phyloP scores from a whole-genome alignment of 176 grass and related monocot genomes.

The Rhynchospora breviuscula region DNA sequence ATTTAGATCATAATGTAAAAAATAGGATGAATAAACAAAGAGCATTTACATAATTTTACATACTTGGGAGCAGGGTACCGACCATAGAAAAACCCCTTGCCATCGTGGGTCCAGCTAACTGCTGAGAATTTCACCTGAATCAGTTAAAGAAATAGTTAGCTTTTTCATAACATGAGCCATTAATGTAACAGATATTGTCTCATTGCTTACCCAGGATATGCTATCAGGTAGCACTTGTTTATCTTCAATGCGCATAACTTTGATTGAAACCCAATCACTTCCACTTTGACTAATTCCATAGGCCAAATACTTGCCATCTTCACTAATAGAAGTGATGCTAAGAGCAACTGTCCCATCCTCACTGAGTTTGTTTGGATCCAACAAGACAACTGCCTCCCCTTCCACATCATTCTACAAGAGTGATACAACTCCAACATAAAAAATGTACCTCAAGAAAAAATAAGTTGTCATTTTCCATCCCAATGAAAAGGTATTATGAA shows the following conservation, averaged over 20 bases:
- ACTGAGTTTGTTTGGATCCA: constrained; percentile 87
- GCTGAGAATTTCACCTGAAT: constrained; percentile 88
- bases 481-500: neutral
- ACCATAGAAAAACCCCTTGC: constrained; percentile 89
- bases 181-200: constrained; percentile 1
- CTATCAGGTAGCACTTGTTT: constrained; percentile 52
- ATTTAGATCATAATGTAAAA: neutral
- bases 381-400: constrained; percentile 47
- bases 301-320: constrained; percentile 88
- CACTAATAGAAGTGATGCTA: constrained; percentile 47
- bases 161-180: constrained; percentile 19
- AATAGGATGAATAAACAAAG: neutral
- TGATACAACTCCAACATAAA: neutral
- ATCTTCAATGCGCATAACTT: constrained; percentile 57
- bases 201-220: constrained; percentile 69
- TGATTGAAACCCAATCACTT: constrained; percentile 83
- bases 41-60: neutral
- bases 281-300: constrained; percentile 81
- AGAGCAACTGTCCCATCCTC: constrained; percentile 81
- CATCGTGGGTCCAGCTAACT: constrained; percentile 83
- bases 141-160: constrained; percentile 14
- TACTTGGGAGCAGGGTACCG: constrained; percentile 85
- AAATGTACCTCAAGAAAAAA: neutral
- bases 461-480: neutral
- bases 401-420: constrained; percentile 63